Base-by-base conservation (phyloP, 139 green algal genomes). In the Chlamydomonas sp. region DNA sequence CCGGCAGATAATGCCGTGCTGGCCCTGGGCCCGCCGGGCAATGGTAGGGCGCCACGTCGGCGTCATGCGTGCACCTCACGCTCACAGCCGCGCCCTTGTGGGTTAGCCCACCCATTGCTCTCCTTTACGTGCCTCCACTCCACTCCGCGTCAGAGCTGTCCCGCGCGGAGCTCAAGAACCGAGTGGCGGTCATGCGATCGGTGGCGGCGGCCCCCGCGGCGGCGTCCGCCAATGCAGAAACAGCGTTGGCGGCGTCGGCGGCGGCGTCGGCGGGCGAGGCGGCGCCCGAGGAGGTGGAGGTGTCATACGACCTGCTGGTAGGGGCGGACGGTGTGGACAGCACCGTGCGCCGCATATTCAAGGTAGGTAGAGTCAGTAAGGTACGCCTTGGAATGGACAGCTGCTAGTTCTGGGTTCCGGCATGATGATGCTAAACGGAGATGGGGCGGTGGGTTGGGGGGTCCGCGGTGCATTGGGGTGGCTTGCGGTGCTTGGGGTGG, bases 271-370 rank as follows among this genome's bases (percentile, higher is more conserved):
- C 68, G 68, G 68, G 17, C 68, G 68, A n/a, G 14, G 68, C 15
- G 6, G n/a, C 5, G 4, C n/a, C 73, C 8, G 31, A 75, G 59
- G 84, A 89, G 77, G 31, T 6, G 59, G 67, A 83, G 17, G 78
- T 86, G 78, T 58, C 63, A 5, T 90, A 86, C 75, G 86, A 84
- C 14, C 63, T 90, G 61, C 49, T 90, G 18, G 73, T 90, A 15
- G 86, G 86, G 2, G 86, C 86, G 9, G 86, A 90, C 63, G 86
- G 86, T 10, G 64, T 17, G n/a, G 79, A 86, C 12, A 90, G 86
- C 78, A 79, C 60, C 57, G 79, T 90, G 63, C 86, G 86, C n/a
- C 17, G 57, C 17, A 84, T 80, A 16, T 61, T 90, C 62, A 80
- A 73, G 78, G 78, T 78, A 49, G 31, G 31, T 49, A 49, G 31